These are phyloP conservation scores for Russula earlei DNA, from an alignment of 768 basidiomycete species.

Conservation along the genomic window DNA sequence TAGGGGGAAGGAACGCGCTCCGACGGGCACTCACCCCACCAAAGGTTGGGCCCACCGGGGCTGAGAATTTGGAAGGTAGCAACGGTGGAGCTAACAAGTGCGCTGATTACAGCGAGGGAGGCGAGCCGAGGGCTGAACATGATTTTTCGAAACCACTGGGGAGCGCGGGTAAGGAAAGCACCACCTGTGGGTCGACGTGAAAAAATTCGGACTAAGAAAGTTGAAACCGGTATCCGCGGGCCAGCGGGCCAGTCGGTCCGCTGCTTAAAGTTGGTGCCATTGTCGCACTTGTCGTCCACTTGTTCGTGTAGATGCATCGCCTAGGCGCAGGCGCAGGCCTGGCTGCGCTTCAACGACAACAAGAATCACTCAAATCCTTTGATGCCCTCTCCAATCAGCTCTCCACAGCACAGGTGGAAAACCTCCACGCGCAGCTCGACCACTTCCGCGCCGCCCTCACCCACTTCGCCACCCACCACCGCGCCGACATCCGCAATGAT, in stretches of 20 bases:
- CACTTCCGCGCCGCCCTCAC: conserved; percentile 82
- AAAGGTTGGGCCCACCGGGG: conserved; percentile 35
- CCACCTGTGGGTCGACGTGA: too few relatives aligned
- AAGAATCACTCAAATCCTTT: conserved; percentile 72
- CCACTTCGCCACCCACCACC: too few relatives aligned
- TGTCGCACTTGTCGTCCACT: too few relatives aligned
- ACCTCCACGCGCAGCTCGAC: conserved; percentile 71
- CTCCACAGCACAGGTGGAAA: conserved; percentile 64
- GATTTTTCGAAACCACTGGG: not conserved
- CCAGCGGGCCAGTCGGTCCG: too few relatives aligned
- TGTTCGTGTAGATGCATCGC: too few relatives aligned
- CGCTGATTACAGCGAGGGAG: conserved; percentile 30
- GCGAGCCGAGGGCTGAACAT: conserved; percentile 30
- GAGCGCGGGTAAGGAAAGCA: conserved; percentile 4
- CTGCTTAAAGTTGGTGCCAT: too few relatives aligned
- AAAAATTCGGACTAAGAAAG: too few relatives aligned
- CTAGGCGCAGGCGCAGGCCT: too few relatives aligned
- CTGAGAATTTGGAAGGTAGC: conserved; percentile 37
- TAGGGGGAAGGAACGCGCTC: not conserved
- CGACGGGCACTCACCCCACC: conserved; percentile 48
- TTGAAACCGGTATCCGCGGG: too few relatives aligned
- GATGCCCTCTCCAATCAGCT: conserved; percentile 72
- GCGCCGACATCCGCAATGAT: conserved; percentile 72
- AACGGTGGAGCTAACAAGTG: conserved; percentile 31
- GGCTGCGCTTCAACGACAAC: conserved; percentile 84